Percentiles rank a stretch among this genome's conserved stretches.
phyloP scores from a whole-genome alignment of 345 rosid species.

The Populus alba region DNA sequence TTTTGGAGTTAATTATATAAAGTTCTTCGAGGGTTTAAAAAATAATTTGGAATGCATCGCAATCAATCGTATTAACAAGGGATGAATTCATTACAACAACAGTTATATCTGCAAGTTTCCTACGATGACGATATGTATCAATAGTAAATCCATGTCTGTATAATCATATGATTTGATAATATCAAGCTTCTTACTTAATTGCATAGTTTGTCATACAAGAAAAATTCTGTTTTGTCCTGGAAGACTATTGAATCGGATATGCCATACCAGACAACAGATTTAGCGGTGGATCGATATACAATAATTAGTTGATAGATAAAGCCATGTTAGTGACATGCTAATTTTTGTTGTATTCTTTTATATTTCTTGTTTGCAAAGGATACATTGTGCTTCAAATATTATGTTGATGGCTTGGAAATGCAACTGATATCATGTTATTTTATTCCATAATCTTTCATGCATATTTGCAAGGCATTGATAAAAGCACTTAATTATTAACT shows the following conservation, averaged over 20 bases:
- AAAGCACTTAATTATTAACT: neutral
- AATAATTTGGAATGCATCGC: conserved; percentile 9
- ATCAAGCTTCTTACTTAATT: conserved; percentile 18
- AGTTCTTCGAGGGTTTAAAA: neutral
- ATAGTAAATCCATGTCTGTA: neutral
- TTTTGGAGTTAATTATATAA: neutral
- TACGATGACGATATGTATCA: neutral
- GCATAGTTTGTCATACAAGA: conserved; percentile 21
- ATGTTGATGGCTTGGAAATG: neutral
- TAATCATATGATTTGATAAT: conserved; percentile 4
- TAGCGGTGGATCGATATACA: neutral
- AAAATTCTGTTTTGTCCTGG: neutral
- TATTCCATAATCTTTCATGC: conserved; percentile 14
- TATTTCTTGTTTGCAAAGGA: conserved; percentile 9
- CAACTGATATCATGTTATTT: neutral
- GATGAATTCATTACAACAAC: conserved; percentile 1
- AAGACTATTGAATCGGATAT: conserved; percentile 5
- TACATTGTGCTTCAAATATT: neutral
- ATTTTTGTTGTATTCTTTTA: neutral
- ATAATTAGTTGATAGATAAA: neutral
- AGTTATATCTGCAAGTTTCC: neutral
- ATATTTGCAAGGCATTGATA: conserved; percentile 8
- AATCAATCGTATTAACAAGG: conserved; percentile 7
- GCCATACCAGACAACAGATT: neutral
- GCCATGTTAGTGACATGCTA: neutral